Percentiles rank a stretch among this genome's conserved stretches.
Evolutionary conservation across 306 rosid species (phyloP).

Genomic region (Inga leiocalycina): DNA sequence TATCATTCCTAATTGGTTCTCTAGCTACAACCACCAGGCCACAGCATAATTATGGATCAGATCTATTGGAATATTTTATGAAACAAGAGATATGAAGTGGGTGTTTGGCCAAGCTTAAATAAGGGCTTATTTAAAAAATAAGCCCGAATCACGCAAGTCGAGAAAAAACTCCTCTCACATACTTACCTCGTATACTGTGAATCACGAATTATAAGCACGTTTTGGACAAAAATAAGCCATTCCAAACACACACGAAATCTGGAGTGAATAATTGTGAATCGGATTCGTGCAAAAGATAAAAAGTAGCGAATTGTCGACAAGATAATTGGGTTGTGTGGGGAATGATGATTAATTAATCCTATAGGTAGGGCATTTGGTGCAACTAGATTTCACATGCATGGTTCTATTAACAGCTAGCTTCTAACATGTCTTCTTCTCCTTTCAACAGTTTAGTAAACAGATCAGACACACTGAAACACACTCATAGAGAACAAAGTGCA

Average conservation of each 20-base stretch:
- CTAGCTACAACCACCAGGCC: slow-evolving; percentile 19
- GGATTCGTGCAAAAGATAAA: neutral
- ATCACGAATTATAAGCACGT: too few species aligned
- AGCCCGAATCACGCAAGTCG: too few species aligned
- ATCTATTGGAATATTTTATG: neutral
- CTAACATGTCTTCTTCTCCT: neutral
- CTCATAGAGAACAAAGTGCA: neutral
- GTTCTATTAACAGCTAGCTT: slow-evolving; percentile 36
- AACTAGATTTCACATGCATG: slow-evolving; percentile 72
- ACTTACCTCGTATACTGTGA: too few species aligned
- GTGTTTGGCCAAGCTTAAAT: too few species aligned
- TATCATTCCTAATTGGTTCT: slow-evolving; percentile 8
- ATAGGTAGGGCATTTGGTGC: slow-evolving; percentile 47
- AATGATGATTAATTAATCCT: slow-evolving; percentile 17
- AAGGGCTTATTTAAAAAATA: too few species aligned
- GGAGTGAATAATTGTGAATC: neutral
- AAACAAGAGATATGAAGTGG: neutral
- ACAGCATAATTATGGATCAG: neutral
- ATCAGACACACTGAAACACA: neutral
- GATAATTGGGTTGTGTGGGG: slow-evolving; percentile 47
- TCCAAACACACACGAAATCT: too few species aligned
- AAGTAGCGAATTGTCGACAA: neutral
- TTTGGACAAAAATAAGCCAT: too few species aligned
- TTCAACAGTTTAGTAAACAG: neutral
- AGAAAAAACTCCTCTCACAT: too few species aligned